Percentiles rank a stretch among this genome's conserved stretches.
Conservation (phyloP, 2,329 filamentous ascomycete species). For the Fusarium concolor region DNA sequence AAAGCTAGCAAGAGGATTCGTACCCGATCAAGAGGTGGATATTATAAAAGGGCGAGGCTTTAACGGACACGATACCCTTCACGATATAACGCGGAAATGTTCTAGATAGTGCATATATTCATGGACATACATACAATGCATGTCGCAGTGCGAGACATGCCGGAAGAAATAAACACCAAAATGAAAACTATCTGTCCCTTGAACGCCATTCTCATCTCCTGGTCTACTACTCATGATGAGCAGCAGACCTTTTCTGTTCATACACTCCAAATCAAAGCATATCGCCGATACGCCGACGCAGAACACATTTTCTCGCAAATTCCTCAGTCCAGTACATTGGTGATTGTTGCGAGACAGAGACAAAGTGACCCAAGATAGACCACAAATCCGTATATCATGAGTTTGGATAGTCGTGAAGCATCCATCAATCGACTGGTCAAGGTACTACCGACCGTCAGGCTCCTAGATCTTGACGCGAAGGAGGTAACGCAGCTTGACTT, state of each 20-base stretch:
- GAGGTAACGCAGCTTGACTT: constrained; percentile 77
- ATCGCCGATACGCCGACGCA: constrained; percentile 3
- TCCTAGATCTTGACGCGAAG: constrained; percentile 68
- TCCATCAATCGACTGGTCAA: background rate
- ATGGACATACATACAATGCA: constrained; percentile 1
- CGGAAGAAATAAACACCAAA: constrained; percentile 1
- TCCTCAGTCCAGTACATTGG: background rate
- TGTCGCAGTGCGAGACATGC: background rate
- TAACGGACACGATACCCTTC: constrained; percentile 18
- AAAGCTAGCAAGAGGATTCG: background rate
- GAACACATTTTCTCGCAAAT: background rate
- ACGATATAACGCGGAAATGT: constrained; percentile 18
- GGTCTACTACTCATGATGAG: background rate
- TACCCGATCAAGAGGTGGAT: background rate
- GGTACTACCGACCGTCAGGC: background rate
- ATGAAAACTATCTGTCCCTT: background rate
- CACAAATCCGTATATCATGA: background rate
- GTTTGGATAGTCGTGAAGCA: background rate
- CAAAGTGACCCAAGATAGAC: too few species aligned
- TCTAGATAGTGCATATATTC: constrained; percentile 5
- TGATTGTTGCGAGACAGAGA: background rate
- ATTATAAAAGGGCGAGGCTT: background rate
- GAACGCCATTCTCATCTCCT: background rate
- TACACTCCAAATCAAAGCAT: background rate
- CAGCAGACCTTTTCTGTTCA: background rate